phyloP scores from a whole-genome alignment of 2,329 filamentous ascomycete species.

The Bipolaris gigantea region DNA sequence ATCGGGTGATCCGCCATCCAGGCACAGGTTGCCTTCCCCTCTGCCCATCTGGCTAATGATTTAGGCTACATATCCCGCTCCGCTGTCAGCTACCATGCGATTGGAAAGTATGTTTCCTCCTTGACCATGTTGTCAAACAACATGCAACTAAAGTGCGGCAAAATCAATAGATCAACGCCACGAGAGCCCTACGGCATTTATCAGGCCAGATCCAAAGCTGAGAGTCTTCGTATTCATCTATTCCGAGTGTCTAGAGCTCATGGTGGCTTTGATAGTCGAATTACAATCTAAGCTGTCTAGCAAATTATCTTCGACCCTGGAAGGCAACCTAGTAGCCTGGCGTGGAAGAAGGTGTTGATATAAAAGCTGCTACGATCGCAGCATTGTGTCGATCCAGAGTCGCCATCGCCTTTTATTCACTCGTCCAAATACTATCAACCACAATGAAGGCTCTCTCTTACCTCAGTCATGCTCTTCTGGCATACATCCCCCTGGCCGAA shows the following conservation, averaged over 20 bases:
- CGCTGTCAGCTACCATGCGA: constrained; percentile 27
- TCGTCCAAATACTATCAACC: neutral
- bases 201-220: constrained; percentile 3
- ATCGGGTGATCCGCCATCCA: constrained; percentile 13
- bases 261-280: neutral
- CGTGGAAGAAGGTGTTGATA: neutral
- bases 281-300: constrained; percentile 8
- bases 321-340: neutral
- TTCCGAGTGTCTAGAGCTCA: neutral
- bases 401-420: neutral
- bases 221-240: constrained; percentile 26
- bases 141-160: constrained; percentile 15
- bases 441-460: constrained; percentile 15
- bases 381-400: neutral
- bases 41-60: constrained; percentile 21
- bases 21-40: constrained; percentile 8
- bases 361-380: neutral
- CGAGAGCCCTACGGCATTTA: constrained; percentile 5
- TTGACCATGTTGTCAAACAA: neutral
- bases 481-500: constrained; percentile 12
- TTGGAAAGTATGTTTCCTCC: neutral
- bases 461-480: constrained; percentile 25
- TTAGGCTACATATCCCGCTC: neutral
- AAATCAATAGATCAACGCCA: neutral
- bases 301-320: neutral